These are phyloP conservation scores for Solanum hybrid DNA, from an alignment of 305 asterid genomes.

Conservation along the genomic window DNA sequence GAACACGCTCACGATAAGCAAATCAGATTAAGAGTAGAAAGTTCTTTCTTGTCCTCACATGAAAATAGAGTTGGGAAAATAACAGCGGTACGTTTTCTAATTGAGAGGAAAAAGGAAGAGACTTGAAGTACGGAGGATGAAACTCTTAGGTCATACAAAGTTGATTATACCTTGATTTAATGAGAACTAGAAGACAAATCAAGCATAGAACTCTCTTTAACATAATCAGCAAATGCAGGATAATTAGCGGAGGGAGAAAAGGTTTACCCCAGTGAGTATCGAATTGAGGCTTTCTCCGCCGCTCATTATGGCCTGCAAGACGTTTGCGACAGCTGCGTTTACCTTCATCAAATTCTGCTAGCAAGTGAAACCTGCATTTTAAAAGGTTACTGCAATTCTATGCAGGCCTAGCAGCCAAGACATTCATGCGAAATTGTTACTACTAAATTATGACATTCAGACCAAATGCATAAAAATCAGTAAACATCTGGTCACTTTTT, in stretches of 20 bases:
- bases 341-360: slow-evolving; percentile 52
- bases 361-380: slow-evolving; percentile 47
- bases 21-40: background rate
- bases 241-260: background rate
- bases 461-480: background rate
- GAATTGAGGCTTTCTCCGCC: slow-evolving; percentile 54
- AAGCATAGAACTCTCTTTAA: background rate
- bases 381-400: background rate
- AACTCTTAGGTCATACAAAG: background rate
- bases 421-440: background rate
- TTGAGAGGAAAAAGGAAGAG: background rate
- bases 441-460: no score
- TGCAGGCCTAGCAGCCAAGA: background rate
- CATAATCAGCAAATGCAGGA: background rate
- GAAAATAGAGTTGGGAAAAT: background rate
- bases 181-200: background rate
- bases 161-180: background rate
- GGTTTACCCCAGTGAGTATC: slow-evolving; percentile 39
- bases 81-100: background rate
- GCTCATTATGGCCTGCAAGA: slow-evolving; percentile 59
- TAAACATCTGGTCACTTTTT: background rate
- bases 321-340: slow-evolving; percentile 72
- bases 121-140: background rate
- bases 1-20: background rate
- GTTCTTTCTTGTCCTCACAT: background rate